Evolutionary conservation across 177 flowering plant species (phyloP), one percentile per base, ranked within the genome.

Genomic region (Vitis hybrid): DNA sequence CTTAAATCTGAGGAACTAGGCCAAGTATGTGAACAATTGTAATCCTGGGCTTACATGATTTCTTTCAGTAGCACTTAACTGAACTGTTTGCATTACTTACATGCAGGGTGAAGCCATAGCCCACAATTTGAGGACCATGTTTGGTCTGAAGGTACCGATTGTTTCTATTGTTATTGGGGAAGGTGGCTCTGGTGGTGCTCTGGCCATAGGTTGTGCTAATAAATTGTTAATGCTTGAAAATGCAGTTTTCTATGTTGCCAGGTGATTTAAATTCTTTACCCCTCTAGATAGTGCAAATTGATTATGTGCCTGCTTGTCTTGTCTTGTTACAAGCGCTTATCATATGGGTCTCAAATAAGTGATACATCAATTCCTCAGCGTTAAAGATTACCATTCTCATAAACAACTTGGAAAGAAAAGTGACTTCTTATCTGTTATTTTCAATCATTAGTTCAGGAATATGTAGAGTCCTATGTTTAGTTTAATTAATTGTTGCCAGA

Each of bases 171-270:
- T 96, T 68, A 92, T 92, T 66, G 99, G 99, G 31, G 99, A 96
- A 89, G 99, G 99, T 77, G 99, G 99, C 50, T 93, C 98, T 80
- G 98, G 99, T 80, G 99, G 99, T 78, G 99, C 99, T 75, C 83
- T 96, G 53, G 99, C 97, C 60, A 93, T 96, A 82, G 98, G 87
- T 18, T 91, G 97, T 82, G 94, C 89, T 14, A 93, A 96, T 74
- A 91, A 88, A 78, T 73, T 96, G 74, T 61, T 93, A 68, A 96
- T 93, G 98, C 89, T 96, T 73, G 98, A 96, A 83, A 96, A 96
- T 91, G 93, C 99, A 48, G 98, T 91, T 72, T 92, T 95, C 82
- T 95, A 81, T 79, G 98, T 95, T 77, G 98, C 99, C 82, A 95
- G 99, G 99, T 95, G 67, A 82, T 62, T 68, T 72, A 45, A 64